These are phyloP conservation scores for Fraxinus xanthoxyloides DNA, from an alignment of 305 asterid genomes.

Conservation along the genomic window DNA sequence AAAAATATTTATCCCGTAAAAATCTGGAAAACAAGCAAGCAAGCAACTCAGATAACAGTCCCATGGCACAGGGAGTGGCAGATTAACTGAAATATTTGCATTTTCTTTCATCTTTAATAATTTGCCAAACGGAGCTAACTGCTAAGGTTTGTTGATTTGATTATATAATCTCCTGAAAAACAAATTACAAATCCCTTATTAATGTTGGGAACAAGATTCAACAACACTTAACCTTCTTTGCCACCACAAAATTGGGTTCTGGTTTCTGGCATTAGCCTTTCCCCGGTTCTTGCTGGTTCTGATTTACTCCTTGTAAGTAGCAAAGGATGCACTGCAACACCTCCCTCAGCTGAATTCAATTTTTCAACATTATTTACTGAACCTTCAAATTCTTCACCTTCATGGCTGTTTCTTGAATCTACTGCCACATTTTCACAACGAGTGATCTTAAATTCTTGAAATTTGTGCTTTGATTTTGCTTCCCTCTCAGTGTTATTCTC, in stretches of 20 bases:
- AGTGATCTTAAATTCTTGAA: neutral
- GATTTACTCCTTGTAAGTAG: conserved; percentile 46
- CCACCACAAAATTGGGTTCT: neutral
- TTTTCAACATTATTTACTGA: neutral
- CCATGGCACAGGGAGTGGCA: no score
- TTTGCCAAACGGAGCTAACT: no score
- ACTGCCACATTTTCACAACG: conserved; percentile 13
- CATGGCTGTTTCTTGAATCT: conserved; percentile 22
- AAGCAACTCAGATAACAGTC: no score
- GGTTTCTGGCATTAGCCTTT: conserved; percentile 32
- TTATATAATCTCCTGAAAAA: neutral
- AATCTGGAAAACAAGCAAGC: no score
- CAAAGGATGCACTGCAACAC: conserved; percentile 32
- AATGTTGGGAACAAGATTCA: neutral
- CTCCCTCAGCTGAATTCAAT: neutral
- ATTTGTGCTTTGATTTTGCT: neutral
- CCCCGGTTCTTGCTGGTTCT: conserved; percentile 46
- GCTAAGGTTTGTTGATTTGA: neutral
- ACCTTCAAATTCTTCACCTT: conserved; percentile 15
- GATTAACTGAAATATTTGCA: no score
- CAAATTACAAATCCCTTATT: neutral
- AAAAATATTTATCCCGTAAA: no score
- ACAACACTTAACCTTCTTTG: conserved; percentile 28
- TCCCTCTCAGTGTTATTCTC: neutral
- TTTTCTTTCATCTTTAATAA: no score